phyloP scores from a whole-genome alignment of 805 yeast genomes.

The Yamadazyma ubonensis region DNA sequence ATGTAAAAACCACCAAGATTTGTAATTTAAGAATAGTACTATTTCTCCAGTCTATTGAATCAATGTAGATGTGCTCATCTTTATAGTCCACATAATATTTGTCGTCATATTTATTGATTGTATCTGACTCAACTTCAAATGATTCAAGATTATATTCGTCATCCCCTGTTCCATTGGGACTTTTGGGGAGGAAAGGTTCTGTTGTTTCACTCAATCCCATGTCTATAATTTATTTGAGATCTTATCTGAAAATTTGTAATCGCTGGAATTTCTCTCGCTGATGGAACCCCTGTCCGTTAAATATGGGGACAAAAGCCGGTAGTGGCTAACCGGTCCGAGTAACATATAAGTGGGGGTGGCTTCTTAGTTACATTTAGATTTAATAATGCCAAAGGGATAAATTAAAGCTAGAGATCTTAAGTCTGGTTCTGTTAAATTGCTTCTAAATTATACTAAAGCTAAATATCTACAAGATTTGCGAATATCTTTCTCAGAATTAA shows the following conservation, averaged over 20 bases:
- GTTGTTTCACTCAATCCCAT: neutral
- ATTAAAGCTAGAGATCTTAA: too few relatives aligned
- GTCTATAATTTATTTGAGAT: too few relatives aligned
- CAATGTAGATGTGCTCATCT: constrained; percentile 30
- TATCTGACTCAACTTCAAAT: neutral
- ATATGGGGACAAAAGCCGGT: too few relatives aligned
- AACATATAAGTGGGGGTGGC: too few relatives aligned
- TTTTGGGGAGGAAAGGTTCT: constrained; percentile 12
- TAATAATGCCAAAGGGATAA: too few relatives aligned
- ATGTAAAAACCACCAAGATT: constrained; percentile 35
- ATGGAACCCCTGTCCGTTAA: too few relatives aligned
- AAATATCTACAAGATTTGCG: too few relatives aligned
- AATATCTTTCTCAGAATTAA: too few relatives aligned
- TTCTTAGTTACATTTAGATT: too few relatives aligned
- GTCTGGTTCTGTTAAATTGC: too few relatives aligned
- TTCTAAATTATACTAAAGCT: too few relatives aligned
- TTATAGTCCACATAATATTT: constrained; percentile 22
- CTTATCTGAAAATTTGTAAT: neutral
- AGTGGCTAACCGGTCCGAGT: too few relatives aligned
- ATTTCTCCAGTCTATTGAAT: constrained; percentile 38
- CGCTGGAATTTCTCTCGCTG: neutral
- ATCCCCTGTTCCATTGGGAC: neutral
- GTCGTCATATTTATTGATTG: neutral
- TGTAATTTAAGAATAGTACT: constrained; percentile 44
- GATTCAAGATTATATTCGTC: constrained; percentile 3